A percentile compares a stretch with the other conserved stretches of the same genome.
Conservation (phyloP, 805 yeast species). For the Torulaspora maleeae region DNA sequence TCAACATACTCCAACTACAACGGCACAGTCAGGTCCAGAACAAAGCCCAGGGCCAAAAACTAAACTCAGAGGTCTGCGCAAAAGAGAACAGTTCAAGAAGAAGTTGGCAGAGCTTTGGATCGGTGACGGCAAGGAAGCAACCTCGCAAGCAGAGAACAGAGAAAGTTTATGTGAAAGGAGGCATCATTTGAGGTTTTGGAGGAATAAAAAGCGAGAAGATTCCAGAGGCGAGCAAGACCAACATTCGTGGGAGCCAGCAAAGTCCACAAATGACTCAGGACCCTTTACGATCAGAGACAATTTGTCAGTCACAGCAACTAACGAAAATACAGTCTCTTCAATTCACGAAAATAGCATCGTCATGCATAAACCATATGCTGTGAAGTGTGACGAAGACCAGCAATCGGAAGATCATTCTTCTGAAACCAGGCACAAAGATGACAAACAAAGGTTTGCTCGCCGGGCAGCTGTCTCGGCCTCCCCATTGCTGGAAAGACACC, state of each 20-base stretch:
- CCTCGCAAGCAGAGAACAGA: background rate
- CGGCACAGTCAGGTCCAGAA: background rate
- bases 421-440: background rate
- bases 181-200: background rate
- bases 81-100: background rate
- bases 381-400: background rate
- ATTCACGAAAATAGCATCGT: background rate
- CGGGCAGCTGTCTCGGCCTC: background rate
- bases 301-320: background rate
- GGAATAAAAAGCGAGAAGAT: background rate
- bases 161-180: background rate
- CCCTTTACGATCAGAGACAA: background rate
- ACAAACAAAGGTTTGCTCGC: background rate
- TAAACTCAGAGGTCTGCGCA: background rate
- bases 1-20: background rate
- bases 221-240: background rate
- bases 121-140: background rate
- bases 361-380: background rate
- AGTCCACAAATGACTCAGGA: background rate
- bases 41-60: background rate
- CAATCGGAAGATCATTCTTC: background rate
- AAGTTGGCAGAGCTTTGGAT: background rate
- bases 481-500: background rate
- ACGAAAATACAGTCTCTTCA: background rate
- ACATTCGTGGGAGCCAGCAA: background rate